Conservation (phyloP, 2,329 filamentous ascomycete species). For the Elsinoe fawcettii region DNA sequence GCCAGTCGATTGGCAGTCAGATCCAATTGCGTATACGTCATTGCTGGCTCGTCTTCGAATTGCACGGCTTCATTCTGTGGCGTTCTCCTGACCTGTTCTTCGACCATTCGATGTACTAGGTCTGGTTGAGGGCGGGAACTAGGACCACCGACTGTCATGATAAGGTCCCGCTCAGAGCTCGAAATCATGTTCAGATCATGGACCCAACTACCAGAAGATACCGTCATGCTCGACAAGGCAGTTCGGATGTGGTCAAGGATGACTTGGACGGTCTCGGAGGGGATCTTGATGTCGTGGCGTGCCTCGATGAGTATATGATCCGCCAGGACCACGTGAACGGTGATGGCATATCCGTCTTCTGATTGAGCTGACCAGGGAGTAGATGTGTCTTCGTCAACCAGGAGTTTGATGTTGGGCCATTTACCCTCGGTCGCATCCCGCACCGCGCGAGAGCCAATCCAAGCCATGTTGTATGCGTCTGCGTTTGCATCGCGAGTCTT, state of each 20-base stretch:
- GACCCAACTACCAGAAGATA: background rate
- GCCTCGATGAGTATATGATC: background rate
- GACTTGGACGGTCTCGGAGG: background rate
- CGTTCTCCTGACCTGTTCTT: background rate
- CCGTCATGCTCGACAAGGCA: background rate
- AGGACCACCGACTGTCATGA: background rate
- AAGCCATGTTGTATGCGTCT: background rate
- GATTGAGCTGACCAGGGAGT: background rate
- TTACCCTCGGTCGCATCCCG: background rate
- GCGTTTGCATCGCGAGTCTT: background rate
- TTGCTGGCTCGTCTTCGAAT: slow-evolving; percentile 26
- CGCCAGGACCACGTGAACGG: background rate
- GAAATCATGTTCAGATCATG: background rate
- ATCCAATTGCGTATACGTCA: slow-evolving; percentile 19
- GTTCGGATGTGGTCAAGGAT: background rate
- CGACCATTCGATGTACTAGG: background rate
- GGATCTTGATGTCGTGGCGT: background rate
- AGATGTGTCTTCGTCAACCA: background rate
- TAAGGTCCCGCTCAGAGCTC: background rate
- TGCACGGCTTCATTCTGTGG: background rate
- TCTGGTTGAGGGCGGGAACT: background rate
- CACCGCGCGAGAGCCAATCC: background rate
- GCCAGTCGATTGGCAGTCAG: background rate
- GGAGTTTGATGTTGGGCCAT: background rate
- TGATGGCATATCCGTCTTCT: background rate